These are phyloP conservation scores for Neovahlkampfia damariscottae DNA, from an alignment of 78 protist species.

Conservation along the genomic window DNA sequence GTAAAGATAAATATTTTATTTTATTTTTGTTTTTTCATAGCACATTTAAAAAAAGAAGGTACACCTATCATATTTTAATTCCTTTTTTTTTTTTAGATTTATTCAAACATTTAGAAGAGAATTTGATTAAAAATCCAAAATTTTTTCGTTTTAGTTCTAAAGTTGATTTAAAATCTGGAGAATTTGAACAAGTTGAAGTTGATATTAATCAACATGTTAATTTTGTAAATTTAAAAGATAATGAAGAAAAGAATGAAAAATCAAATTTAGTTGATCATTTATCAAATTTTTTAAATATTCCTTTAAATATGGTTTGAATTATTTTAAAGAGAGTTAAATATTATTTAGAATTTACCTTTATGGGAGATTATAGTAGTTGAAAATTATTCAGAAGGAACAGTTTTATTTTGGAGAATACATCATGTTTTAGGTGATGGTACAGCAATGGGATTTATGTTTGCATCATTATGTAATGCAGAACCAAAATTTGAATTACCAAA, in stretches of 20 bases:
- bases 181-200: neutral
- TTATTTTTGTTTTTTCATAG: too few relatives aligned
- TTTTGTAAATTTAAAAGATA: neutral
- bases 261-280: neutral
- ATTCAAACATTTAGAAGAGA: neutral
- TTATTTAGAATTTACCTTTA: too few relatives aligned
- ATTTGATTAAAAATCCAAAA: neutral
- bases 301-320: too few relatives aligned
- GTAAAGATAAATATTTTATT: neutral
- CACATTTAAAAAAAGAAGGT: too few relatives aligned
- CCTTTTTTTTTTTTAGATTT: too few relatives aligned
- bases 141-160: neutral
- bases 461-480: neutral
- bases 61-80: too few relatives aligned
- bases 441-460: neutral
- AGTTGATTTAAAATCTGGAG: neutral
- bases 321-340: too few relatives aligned
- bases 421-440: neutral
- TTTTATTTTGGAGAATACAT: neutral
- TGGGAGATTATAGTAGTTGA: neutral
- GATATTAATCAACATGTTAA: neutral
- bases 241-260: neutral
- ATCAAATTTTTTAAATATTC: neutral
- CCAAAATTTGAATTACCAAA: neutral
- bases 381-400: neutral